Conservation (phyloP, 192 early-diverging fungal species). For the Coemansia sp. region DNA sequence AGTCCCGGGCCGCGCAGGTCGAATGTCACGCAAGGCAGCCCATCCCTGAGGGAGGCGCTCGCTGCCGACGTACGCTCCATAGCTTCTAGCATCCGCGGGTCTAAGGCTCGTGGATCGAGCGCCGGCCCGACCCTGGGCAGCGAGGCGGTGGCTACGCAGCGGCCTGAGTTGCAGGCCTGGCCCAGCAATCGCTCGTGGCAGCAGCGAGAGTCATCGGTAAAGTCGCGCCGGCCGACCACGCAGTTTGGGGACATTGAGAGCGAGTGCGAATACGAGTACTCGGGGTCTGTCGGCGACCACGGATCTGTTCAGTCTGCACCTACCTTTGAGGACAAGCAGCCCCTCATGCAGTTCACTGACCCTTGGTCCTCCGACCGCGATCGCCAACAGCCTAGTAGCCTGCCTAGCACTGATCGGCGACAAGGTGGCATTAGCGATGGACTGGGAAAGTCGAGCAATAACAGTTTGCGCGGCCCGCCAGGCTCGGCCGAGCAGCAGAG, state of each 20-base stretch:
- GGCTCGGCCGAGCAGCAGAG: not conserved
- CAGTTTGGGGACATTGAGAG: constrained; percentile 28
- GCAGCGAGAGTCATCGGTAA: constrained; percentile 40
- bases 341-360: constrained; percentile 43
- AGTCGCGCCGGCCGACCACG: constrained; percentile 35
- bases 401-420: not conserved
- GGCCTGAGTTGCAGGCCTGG: constrained; percentile 23
- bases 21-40: constrained; percentile 29
- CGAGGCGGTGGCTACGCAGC: constrained; percentile 14
- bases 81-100: constrained; percentile 38
- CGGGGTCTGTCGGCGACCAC: constrained; percentile 25
- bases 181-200: constrained; percentile 32
- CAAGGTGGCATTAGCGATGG: not conserved
- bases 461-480: constrained; percentile 9
- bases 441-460: constrained; percentile 12
- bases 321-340: constrained; percentile 23
- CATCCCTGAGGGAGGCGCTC: constrained; percentile 34
- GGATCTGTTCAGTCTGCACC: constrained; percentile 38
- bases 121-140: constrained; percentile 24
- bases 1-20: constrained; percentile 22
- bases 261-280: constrained; percentile 25
- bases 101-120: constrained; percentile 34
- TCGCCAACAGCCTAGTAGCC: constrained; percentile 15
- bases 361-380: constrained; percentile 48
- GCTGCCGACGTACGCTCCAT: constrained; percentile 40